Percentiles rank a stretch among this genome's conserved stretches.
Evolutionary conservation across 2,329 filamentous ascomycete species (phyloP).

Genomic region (Septoria linicola): DNA sequence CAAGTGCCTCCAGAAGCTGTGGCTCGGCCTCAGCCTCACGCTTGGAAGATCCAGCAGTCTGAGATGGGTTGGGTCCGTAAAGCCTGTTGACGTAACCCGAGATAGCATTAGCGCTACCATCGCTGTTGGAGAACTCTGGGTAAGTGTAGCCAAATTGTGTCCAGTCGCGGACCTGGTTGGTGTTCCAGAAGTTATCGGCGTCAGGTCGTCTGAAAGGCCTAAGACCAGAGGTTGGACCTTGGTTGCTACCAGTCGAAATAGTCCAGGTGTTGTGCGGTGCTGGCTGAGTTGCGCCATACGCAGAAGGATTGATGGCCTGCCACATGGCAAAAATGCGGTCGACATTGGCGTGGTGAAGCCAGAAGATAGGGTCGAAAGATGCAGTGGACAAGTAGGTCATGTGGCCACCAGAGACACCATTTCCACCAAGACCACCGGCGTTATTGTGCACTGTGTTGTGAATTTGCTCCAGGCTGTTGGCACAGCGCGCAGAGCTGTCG

Average conservation of each 20-base stretch:
- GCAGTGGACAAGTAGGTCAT: conserved; percentile 36
- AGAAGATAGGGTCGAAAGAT: conserved; percentile 38
- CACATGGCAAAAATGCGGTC: conserved; percentile 39
- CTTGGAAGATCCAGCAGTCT: conserved; percentile 38
- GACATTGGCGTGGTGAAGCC: conserved; percentile 39
- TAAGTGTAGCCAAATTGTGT: conserved; percentile 72
- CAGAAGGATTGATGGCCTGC: conserved; percentile 32
- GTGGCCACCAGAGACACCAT: conserved; percentile 28
- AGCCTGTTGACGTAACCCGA: conserved; percentile 50
- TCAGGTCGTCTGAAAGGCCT: conserved; percentile 64
- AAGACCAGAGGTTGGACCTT: conserved; percentile 26
- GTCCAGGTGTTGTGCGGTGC: conserved; percentile 35
- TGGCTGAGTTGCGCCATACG: conserved; percentile 29
- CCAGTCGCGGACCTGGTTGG: conserved; percentile 56
- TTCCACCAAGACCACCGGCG: conserved; percentile 26
- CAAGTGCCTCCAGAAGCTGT: neutral
- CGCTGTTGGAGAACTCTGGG: conserved; percentile 58
- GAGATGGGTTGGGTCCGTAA: conserved; percentile 49
- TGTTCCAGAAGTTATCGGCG: conserved; percentile 64
- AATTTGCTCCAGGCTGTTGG: conserved; percentile 30
- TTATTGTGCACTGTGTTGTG: conserved; percentile 33
- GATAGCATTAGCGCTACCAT: conserved; percentile 47
- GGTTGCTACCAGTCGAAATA: conserved; percentile 28
- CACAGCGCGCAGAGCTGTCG: conserved; percentile 25
- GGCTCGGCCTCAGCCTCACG: conserved; percentile 25